Evolutionary conservation across 2,329 filamentous ascomycete species (phyloP), one percentile per base, ranked within the genome.

Genomic region (Monilinia aucupariae): DNA sequence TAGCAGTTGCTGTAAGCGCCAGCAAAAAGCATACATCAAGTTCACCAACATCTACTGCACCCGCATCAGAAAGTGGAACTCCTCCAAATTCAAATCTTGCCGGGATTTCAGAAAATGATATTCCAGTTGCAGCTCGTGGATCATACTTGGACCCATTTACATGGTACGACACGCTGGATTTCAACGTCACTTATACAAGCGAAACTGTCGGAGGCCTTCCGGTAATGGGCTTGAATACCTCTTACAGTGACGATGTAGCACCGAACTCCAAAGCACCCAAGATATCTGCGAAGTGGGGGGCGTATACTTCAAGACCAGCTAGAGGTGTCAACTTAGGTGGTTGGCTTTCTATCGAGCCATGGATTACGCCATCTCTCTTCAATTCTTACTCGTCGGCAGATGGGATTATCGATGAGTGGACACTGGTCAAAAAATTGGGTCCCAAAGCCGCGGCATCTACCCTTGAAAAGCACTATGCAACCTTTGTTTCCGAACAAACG

Each of bases 351-450:
- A 78, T 99, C 15, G 94, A 99, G 72, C 94, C 94, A 0, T 97
- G 96, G 74, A 97, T 99, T 73, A 93, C 91, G 4, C 94, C 94
- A 0, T 97, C 92, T 0, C 82, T 96, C 32, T 99, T 99, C 77
- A 78, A 85, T 66, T 62, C 60, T 8, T 91, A 88, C 73, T 78
- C 80, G 47, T 75, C 76, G 2, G 77, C 76, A 6, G 52, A 68
- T 34, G 78, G 85, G 6, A 84, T 97, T 49, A 82, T 97, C 22
- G 94, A 99, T 72, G 94, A 99, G 75, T 97, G 85, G 76, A 96
- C 90, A 0, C 80, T 97, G 30, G 85, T 85, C 65, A 76, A 80
- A 51, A 82, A 89, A 67, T 82, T 97, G 1, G 93, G 91, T 0
- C 73, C 82, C 0, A 78, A 80, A 1, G 84, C 84, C 5, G 84